Conservation (phyloP, 2,329 filamentous ascomycete species). For the Ilyonectria robusta region DNA sequence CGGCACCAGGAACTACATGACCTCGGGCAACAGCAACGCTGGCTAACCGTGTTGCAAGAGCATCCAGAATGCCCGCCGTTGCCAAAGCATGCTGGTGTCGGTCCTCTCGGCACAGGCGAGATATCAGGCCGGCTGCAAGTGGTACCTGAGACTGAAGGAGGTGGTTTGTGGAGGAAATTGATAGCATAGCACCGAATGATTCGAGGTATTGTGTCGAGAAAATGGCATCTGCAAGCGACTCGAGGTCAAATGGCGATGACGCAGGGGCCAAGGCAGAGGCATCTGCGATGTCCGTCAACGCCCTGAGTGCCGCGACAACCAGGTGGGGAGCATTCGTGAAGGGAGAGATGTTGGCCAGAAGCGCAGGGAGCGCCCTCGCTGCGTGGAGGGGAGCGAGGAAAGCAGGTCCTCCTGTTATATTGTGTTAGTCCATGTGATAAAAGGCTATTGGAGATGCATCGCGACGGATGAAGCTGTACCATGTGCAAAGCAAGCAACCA, state of each 20-base stretch:
- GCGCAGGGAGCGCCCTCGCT: slow-evolving; percentile 75
- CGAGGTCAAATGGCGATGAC: slow-evolving; percentile 62
- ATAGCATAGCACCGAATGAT: slow-evolving; percentile 76
- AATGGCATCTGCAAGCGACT: slow-evolving; percentile 72
- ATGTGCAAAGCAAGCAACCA: slow-evolving; percentile 88
- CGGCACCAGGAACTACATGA: slow-evolving; percentile 77
- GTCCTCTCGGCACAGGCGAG: slow-evolving; percentile 76
- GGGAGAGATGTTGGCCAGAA: slow-evolving; percentile 80
- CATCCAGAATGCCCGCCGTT: slow-evolving; percentile 81
- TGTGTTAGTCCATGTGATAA: slow-evolving; percentile 31
- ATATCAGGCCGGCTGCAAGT: slow-evolving; percentile 71
- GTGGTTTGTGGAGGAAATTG: slow-evolving; percentile 66
- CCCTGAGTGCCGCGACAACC: slow-evolving; percentile 80
- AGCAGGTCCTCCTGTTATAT: slow-evolving; percentile 77
- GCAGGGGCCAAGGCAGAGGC: slow-evolving; percentile 71
- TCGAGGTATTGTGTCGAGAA: slow-evolving; percentile 75
- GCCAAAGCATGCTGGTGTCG: slow-evolving; percentile 80
- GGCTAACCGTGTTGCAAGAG: slow-evolving; percentile 80
- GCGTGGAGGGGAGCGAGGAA: slow-evolving; percentile 83
- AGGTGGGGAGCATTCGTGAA: slow-evolving; percentile 75
- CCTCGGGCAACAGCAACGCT: slow-evolving; percentile 78
- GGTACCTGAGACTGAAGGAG: slow-evolving; percentile 73
- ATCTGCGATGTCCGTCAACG: slow-evolving; percentile 79
- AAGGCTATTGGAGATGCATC: not conserved
- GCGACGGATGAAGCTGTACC: slow-evolving; percentile 65